These are phyloP conservation scores for Kwoniella mangroviensis DNA, from an alignment of 768 basidiomycete genomes.

Conservation along the genomic window DNA sequence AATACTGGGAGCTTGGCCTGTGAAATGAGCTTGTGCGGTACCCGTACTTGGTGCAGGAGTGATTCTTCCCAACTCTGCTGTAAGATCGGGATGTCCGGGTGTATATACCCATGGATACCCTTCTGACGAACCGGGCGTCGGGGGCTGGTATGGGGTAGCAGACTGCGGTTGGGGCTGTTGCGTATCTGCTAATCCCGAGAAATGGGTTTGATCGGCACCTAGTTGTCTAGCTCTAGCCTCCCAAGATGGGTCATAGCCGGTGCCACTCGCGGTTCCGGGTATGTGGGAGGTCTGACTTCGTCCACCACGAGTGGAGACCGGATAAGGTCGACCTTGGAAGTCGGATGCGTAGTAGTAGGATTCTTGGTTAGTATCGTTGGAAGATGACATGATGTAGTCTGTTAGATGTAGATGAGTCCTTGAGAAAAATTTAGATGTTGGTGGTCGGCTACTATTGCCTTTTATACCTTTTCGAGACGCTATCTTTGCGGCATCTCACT, in stretches of 20 bases:
- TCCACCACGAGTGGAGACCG: neutral
- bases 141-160: neutral
- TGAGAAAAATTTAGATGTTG: too few relatives aligned
- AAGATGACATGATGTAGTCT: too few relatives aligned
- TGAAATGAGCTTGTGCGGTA: neutral
- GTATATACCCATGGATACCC: neutral
- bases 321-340: neutral
- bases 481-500: too few relatives aligned
- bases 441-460: too few relatives aligned
- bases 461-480: too few relatives aligned
- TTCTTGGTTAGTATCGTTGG: too few relatives aligned
- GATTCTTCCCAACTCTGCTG: neutral
- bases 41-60: neutral
- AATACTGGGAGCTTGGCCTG: neutral
- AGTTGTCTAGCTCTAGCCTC: neutral
- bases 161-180: neutral
- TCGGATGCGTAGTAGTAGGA: too few relatives aligned
- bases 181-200: neutral
- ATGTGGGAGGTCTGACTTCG: neutral
- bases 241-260: neutral
- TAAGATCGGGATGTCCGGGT: neutral
- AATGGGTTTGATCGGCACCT: neutral
- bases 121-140: neutral
- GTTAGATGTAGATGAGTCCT: too few relatives aligned
- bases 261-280: neutral